Base-by-base conservation (phyloP, 495 filamentous ascomycete genomes). In the Penicillium soppii region DNA sequence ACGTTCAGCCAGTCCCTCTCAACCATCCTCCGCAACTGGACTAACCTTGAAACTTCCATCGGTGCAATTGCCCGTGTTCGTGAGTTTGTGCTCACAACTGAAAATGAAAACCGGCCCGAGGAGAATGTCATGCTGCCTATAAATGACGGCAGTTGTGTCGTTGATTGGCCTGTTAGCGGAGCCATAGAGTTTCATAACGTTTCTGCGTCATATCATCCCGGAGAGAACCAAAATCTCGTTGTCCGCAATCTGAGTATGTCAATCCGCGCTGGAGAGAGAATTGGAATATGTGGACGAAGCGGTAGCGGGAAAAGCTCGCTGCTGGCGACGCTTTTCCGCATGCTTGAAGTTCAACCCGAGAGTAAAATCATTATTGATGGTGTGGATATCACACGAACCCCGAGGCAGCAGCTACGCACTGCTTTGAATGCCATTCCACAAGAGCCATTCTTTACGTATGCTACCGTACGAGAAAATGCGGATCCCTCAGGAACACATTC, bases 41-140 rank as follows among this genome's bases (percentile, higher is more conserved):
- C 57, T 7, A 40, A 39, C 13, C 50, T 63, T 5, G 57, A 63
- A 32, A 63, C 53, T 4, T 60, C 52, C 23, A 43, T 63, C 7
- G 59, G 59, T 1, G 59, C 59, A 1, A 50, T 63, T 17, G 22
- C 52, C 21, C 41, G 59, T 21, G 47, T 57, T 23, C 36, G 52
- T 8, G 15, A 27, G 13, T 63, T 59, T 38, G 43, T n/a, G n/a
- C n/a, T n/a, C n/a, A n/a, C n/a, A n/a, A n/a, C n/a, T n/a, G n/a
- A n/a, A n/a, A n/a, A n/a, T n/a, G n/a, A n/a, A n/a, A n/a, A n/a
- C n/a, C n/a, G n/a, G n/a, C n/a, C n/a, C n/a, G n/a, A n/a, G n/a
- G n/a, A n/a, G n/a, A n/a, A n/a, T n/a, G n/a, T n/a, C n/a, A n/a
- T n/a, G n/a, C n/a, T n/a, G n/a, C n/a, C n/a, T n/a, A n/a, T n/a